phyloP scores from a whole-genome alignment of 805 yeast species.

The Myxozyma kluyveri region DNA sequence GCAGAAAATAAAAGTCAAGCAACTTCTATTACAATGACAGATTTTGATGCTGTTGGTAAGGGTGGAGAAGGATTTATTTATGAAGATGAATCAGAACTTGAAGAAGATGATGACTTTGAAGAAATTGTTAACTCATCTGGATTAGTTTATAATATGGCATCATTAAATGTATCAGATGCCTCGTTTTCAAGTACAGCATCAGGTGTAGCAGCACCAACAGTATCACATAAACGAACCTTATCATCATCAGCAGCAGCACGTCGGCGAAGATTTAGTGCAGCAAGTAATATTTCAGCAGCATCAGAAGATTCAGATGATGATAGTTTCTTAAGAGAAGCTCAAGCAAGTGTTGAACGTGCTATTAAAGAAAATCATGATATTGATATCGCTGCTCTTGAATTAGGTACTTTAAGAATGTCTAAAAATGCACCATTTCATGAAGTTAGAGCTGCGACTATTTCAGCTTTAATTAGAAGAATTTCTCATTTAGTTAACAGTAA shows the following conservation, averaged over 20 bases:
- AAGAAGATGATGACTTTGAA: slow-evolving; percentile 45
- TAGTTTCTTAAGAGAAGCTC: slow-evolving; percentile 58
- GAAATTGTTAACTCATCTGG: slow-evolving; percentile 31
- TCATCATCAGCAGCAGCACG: slow-evolving; percentile 7
- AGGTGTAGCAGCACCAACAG: not conserved
- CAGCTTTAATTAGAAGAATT: slow-evolving; percentile 67
- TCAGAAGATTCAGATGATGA: slow-evolving; percentile 30
- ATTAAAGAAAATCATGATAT: slow-evolving; percentile 87
- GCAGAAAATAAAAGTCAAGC: no score
- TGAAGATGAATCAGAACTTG: slow-evolving; percentile 46
- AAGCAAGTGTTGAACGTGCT: slow-evolving; percentile 89
- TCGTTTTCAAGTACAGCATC: slow-evolving; percentile 5
- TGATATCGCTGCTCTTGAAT: slow-evolving; percentile 87
- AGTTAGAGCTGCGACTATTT: slow-evolving; percentile 76
- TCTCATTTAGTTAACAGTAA: slow-evolving; percentile 73
- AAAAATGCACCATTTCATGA: slow-evolving; percentile 94
- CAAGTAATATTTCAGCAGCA: slow-evolving; percentile 23
- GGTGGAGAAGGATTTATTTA: slow-evolving; percentile 40
- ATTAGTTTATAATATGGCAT: slow-evolving; percentile 27
- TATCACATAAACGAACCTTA: not conserved
- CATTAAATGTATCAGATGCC: slow-evolving; percentile 23
- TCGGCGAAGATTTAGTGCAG: slow-evolving; percentile 26
- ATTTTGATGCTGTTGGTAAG: slow-evolving; percentile 40
- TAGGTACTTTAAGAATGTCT: slow-evolving; percentile 94
- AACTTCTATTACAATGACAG: slow-evolving; percentile 5